A percentile compares a stretch with the other conserved stretches of the same genome.
These are phyloP conservation scores for Hortaea sp. DNA, from an alignment of 2,329 filamentous ascomycete species.

Conservation along the genomic window DNA sequence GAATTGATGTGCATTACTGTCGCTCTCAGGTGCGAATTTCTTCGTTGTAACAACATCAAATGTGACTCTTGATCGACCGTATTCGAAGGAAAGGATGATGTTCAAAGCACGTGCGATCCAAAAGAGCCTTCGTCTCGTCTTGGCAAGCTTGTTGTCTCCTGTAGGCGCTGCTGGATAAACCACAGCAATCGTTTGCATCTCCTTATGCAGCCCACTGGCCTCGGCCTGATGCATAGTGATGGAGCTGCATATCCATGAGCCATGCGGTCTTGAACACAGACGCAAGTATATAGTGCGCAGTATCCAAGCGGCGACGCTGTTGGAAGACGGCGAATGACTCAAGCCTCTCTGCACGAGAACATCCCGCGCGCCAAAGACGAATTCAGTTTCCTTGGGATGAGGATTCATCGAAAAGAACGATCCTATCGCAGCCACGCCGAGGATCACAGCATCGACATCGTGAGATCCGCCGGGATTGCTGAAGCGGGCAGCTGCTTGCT, in stretches of 20 bases:
- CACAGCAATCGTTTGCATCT: slow-evolving; percentile 27
- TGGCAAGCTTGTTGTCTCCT: slow-evolving; percentile 22
- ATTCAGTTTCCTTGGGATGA: slow-evolving; percentile 33
- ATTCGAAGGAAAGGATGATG: slow-evolving; percentile 49
- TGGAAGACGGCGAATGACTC: slow-evolving; percentile 21
- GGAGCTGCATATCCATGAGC: slow-evolving; percentile 48
- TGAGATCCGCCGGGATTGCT: slow-evolving; percentile 19
- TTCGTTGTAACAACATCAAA: slow-evolving; percentile 37
- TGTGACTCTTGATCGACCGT: slow-evolving; percentile 43
- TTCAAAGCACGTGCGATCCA: slow-evolving; percentile 48
- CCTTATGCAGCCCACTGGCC: slow-evolving; percentile 40
- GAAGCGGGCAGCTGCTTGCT: slow-evolving; percentile 19
- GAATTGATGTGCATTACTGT: slow-evolving; percentile 20
- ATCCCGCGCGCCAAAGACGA: slow-evolving; percentile 37
- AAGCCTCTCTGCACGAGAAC: slow-evolving; percentile 28
- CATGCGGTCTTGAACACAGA: slow-evolving; percentile 43
- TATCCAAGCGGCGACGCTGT: slow-evolving; percentile 41
- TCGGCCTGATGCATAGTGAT: slow-evolving; percentile 51
- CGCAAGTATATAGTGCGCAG: slow-evolving; percentile 46
- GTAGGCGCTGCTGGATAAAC: slow-evolving; percentile 22
- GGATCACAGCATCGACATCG: slow-evolving; percentile 39
- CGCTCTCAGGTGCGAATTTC: slow-evolving; percentile 20
- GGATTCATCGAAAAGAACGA: slow-evolving; percentile 41
- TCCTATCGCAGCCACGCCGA: slow-evolving; percentile 47
- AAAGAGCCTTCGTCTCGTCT: slow-evolving; percentile 26